Conservation (phyloP, 495 filamentous ascomycete genomes). For the Penicillium dipodomyicola region DNA sequence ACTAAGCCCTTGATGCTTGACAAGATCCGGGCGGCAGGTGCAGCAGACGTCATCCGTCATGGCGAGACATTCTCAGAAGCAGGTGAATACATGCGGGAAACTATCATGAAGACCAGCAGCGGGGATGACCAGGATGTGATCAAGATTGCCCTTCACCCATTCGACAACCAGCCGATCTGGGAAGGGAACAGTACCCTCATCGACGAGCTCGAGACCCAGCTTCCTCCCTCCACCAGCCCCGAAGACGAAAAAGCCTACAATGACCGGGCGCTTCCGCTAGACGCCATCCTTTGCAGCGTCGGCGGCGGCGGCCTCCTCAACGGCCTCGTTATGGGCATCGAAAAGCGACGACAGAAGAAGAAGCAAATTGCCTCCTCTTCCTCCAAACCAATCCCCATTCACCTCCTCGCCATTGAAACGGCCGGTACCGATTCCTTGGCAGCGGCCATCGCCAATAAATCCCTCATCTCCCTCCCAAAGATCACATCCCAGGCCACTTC, state of each 20-base stretch:
- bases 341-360: constrained; percentile 38
- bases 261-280: constrained; percentile 42
- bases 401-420: constrained; percentile 80
- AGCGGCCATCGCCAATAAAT: constrained; percentile 54
- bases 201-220: constrained; percentile 66
- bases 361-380: constrained; percentile 14
- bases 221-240: constrained; percentile 39
- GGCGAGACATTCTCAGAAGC: constrained; percentile 77
- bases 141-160: constrained; percentile 80
- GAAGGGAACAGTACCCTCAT: constrained; percentile 70
- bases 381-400: constrained; percentile 33
- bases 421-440: constrained; percentile 72
- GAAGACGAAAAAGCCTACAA: constrained; percentile 35
- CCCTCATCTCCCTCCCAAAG: constrained; percentile 62
- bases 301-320: constrained; percentile 87
- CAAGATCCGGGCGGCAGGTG: constrained; percentile 69
- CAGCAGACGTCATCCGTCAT: constrained; percentile 64
- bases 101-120: constrained; percentile 50
- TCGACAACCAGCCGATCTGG: constrained; percentile 87
- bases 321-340: constrained; percentile 73
- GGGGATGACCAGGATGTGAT: constrained; percentile 50
- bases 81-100: constrained; percentile 65
- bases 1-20: constrained; percentile 70
- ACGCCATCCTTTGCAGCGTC: constrained; percentile 78
- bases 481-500: constrained; percentile 82